Evolutionary conservation across 768 basidiomycete species (phyloP).

Genomic region (Lactarius pseudohatsudake): DNA sequence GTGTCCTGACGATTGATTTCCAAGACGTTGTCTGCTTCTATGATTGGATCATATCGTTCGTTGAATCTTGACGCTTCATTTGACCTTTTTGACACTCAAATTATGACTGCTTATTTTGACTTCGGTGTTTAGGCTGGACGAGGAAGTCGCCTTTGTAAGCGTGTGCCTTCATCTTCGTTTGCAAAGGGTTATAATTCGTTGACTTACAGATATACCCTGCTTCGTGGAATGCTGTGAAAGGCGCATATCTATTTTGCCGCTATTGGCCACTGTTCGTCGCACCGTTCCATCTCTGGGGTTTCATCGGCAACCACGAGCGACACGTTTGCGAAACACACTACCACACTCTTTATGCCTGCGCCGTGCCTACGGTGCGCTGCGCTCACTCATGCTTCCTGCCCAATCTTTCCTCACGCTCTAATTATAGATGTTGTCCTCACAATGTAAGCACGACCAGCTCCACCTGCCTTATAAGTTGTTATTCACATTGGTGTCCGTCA

Average conservation of each 20-base stretch:
- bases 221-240: conserved; percentile 21
- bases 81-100: neutral
- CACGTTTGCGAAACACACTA: conserved; percentile 2
- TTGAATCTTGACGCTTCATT: conserved; percentile 3
- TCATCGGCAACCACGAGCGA: conserved; percentile 3
- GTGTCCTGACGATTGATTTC: neutral
- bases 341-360: conserved; percentile 18
- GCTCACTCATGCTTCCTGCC: neutral
- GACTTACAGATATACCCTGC: conserved; percentile 21
- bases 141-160: conserved; percentile 20
- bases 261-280: conserved; percentile 23
- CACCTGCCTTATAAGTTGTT: neutral
- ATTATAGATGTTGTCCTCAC: conserved; percentile 18
- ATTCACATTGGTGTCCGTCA: conserved; percentile 4
- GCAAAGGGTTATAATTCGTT: neutral
- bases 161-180: too few relatives aligned
- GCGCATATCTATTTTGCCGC: conserved; percentile 26
- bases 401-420: neutral
- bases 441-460: conserved; percentile 11
- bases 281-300: conserved; percentile 24
- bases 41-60: conserved; percentile 29
- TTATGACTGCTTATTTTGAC: neutral
- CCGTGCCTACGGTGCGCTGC: conserved; percentile 23
- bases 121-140: conserved; percentile 16
- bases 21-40: conserved; percentile 26